These are phyloP conservation scores for Polytolypa hystricis DNA, from an alignment of 2,329 filamentous ascomycete species.

Conservation along the genomic window DNA sequence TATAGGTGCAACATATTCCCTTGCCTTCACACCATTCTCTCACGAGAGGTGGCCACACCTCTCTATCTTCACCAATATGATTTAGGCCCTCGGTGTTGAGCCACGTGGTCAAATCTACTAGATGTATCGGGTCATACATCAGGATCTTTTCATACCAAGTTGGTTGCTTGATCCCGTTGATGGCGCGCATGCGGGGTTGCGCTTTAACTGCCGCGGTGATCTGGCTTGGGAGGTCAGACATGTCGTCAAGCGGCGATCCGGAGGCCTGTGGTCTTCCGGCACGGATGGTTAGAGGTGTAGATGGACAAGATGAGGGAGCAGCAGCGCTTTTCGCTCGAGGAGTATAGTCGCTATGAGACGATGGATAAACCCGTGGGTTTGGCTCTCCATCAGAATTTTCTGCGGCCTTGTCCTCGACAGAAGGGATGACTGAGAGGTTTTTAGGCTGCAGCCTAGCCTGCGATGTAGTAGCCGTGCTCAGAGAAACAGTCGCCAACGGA, in stretches of 20 bases:
- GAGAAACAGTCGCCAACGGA: no score
- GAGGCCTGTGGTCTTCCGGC: neutral
- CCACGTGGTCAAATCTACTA: slow-evolving; percentile 78
- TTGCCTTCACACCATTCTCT: slow-evolving; percentile 85
- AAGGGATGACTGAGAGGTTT: no score
- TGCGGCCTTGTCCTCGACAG: no score
- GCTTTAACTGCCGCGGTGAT: slow-evolving; percentile 40
- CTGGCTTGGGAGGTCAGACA: slow-evolving; percentile 30
- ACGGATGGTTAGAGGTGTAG: slow-evolving; percentile 14
- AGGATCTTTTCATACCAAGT: slow-evolving; percentile 91
- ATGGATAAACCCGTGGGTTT: no score
- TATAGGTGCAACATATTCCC: slow-evolving; percentile 75
- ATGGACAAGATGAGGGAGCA: no score
- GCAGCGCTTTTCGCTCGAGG: no score
- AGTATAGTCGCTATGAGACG: no score
- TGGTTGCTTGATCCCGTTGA: slow-evolving; percentile 31
- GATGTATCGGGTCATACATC: slow-evolving; percentile 78
- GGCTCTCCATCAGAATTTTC: no score
- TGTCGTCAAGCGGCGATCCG: slow-evolving; percentile 13
- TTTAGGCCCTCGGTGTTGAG: slow-evolving; percentile 61
- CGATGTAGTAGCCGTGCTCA: no score
- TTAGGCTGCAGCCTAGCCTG: no score
- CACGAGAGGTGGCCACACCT: slow-evolving; percentile 54
- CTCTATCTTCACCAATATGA: slow-evolving; percentile 52
- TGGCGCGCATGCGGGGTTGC: slow-evolving; percentile 24